Evolutionary conservation across 768 basidiomycete genomes (phyloP), one percentile per base, ranked within the genome.

Genomic region (Cystofilobasidium ferigula): DNA sequence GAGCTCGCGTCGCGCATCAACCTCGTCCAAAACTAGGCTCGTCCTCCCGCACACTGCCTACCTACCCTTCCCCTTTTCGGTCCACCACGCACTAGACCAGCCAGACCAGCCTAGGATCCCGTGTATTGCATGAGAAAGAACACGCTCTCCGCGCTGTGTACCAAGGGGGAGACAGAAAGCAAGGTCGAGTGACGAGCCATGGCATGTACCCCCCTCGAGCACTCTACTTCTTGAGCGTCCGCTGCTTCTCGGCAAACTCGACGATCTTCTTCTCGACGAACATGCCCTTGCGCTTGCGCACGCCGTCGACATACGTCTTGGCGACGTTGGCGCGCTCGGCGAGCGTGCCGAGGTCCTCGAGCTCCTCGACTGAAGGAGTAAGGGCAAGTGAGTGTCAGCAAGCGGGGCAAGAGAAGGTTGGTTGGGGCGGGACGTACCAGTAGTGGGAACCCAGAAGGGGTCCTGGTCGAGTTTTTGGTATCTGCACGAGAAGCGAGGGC

Each of bases 341-440:
- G 75, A 98, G 97, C 75, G 94, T 91, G 54, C 95, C 95, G 13
- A 99, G 79, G 74, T 98, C 94, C 74, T 98, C 94, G 45, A 98
- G 79, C 70, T 98, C 94, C 73, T 95, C 93, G 72, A 92, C 89
- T 0, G 40, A 61, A 61, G 16, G 30, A n/a, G 30, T 10, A 45
- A 45, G 35, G 10, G 34, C 30, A 61, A 2, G 30, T 5, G 38
- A 61, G 13, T 7, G 22, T 36, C 18, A 42, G 47, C n/a, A n/a
- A n/a, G n/a, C n/a, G n/a, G n/a, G n/a, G n/a, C n/a, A n/a, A 26
- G 60, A 28, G 42, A 18, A 30, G 22, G 5, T 48, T 38, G 24
- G n/a, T n/a, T n/a, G n/a, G n/a, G n/a, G n/a, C n/a, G 26, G 30
- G 26, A 63, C 53, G 28, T 12, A 63, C 62, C 64, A 3, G 71